Conservation (phyloP, 495 filamentous ascomycete species). For the Xylaria palmicola region DNA sequence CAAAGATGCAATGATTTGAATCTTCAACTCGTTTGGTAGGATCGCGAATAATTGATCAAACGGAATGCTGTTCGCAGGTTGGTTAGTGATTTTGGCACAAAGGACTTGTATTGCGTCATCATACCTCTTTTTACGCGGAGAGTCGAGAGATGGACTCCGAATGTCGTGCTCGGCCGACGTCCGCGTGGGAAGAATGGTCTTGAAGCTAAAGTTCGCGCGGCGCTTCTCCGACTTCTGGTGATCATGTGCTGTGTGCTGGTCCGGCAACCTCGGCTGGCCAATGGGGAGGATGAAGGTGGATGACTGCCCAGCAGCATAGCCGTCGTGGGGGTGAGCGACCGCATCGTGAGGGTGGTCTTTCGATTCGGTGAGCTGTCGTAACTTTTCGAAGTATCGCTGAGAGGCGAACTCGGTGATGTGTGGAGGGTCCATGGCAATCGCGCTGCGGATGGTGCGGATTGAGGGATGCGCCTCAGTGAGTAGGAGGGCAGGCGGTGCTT, state of each 20-base stretch:
- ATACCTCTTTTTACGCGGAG: constrained; percentile 23
- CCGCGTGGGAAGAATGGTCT: constrained; percentile 29
- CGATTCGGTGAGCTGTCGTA: constrained; percentile 38
- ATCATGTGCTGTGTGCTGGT: constrained; percentile 24
- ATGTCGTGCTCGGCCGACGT: constrained; percentile 29
- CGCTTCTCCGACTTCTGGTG: constrained; percentile 35
- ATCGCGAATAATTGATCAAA: constrained; percentile 52
- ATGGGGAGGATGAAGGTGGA: constrained; percentile 44
- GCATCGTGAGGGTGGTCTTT: constrained; percentile 28
- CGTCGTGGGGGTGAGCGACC: constrained; percentile 22
- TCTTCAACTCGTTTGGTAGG: constrained; percentile 55
- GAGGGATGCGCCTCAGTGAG: constrained; percentile 23
- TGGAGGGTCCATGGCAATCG: constrained; percentile 47
- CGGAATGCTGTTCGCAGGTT: constrained; percentile 23
- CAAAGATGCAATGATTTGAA: constrained; percentile 55
- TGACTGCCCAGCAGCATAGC: constrained; percentile 21
- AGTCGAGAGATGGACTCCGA: constrained; percentile 23
- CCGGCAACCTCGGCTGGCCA: constrained; percentile 30
- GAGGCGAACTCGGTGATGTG: constrained; percentile 60
- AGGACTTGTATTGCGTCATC: neutral
- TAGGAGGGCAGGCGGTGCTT: constrained; percentile 25
- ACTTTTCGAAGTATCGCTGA: constrained; percentile 53
- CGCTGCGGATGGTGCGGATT: constrained; percentile 12
- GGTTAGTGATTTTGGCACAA: constrained; percentile 13
- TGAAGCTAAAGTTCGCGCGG: constrained; percentile 28